phyloP scores from a whole-genome alignment of 164 flowering plant genomes.

The Annona cherimola region DNA sequence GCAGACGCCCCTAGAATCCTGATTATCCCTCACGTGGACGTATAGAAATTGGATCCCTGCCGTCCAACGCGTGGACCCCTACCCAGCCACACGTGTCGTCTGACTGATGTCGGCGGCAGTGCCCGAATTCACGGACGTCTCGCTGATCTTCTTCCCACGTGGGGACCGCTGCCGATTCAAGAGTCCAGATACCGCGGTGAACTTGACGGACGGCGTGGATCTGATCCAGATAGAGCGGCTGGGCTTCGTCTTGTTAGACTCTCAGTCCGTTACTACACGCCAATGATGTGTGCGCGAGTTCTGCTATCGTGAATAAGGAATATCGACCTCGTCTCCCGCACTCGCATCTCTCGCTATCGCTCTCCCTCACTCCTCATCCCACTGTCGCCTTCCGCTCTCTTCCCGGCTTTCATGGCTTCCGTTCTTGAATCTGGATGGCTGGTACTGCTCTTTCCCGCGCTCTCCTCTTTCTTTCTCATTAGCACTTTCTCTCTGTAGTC shows the following conservation, averaged over 20 bases:
- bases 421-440: slow-evolving; percentile 38
- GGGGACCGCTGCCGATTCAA: background rate
- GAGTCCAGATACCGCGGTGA: background rate
- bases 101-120: too few relatives aligned
- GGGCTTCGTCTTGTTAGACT: background rate
- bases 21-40: background rate
- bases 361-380: background rate
- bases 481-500: background rate
- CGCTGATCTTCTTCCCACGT: too few relatives aligned
- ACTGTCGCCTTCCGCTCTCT: background rate
- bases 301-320: background rate
- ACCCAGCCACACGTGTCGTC: too few relatives aligned
- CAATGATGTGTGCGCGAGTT: background rate
- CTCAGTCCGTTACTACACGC: background rate
- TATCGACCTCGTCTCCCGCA: background rate
- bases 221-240: background rate
- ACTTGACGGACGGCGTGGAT: background rate
- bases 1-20: background rate
- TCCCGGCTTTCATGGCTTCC: slow-evolving; percentile 28
- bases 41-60: too few relatives aligned
- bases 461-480: background rate
- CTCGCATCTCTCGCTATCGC: background rate
- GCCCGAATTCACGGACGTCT: too few relatives aligned
- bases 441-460: slow-evolving; percentile 14
- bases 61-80: too few relatives aligned